Evolutionary conservation across 2,329 filamentous ascomycete genomes (phyloP).

Genomic region (Venturia pyrina): DNA sequence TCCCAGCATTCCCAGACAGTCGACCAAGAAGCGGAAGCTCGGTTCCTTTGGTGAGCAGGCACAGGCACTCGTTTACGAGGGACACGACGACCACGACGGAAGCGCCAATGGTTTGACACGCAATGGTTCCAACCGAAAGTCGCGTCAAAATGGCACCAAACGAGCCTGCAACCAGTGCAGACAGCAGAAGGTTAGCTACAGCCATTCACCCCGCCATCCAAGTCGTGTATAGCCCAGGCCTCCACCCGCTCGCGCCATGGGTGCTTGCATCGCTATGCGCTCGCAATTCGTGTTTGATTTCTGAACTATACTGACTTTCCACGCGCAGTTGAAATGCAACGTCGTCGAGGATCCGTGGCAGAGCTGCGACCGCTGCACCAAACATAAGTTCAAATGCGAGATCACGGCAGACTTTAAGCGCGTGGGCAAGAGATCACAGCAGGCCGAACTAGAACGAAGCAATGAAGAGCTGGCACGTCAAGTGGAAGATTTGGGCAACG

Average conservation of each 20-base stretch:
- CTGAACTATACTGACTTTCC: not conserved
- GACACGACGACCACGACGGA: constrained; percentile 6
- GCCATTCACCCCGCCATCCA: not conserved
- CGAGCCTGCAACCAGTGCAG: constrained; percentile 77
- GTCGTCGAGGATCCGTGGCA: constrained; percentile 72
- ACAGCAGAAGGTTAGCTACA: constrained; percentile 63
- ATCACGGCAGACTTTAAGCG: constrained; percentile 85
- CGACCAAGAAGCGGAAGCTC: constrained; percentile 4
- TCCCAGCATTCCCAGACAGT: constrained; percentile 7
- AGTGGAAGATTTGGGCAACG: constrained; percentile 41
- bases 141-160: constrained; percentile 34
- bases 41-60: not conserved
- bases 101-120: not conserved
- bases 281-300: not conserved
- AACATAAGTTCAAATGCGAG: constrained; percentile 72
- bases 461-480: constrained; percentile 51
- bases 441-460: constrained; percentile 60
- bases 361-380: constrained; percentile 66
- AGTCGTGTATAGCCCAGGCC: not conserved
- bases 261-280: not conserved
- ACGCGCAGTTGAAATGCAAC: constrained; percentile 64
- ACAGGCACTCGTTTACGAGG: not conserved
- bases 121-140: constrained; percentile 13
- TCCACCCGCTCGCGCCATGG: not conserved
- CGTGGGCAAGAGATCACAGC: constrained; percentile 69